Percentiles rank a stretch among this genome's conserved stretches.
Conservation (phyloP, 306 rosid genomes). For the Cucumis hystrix region DNA sequence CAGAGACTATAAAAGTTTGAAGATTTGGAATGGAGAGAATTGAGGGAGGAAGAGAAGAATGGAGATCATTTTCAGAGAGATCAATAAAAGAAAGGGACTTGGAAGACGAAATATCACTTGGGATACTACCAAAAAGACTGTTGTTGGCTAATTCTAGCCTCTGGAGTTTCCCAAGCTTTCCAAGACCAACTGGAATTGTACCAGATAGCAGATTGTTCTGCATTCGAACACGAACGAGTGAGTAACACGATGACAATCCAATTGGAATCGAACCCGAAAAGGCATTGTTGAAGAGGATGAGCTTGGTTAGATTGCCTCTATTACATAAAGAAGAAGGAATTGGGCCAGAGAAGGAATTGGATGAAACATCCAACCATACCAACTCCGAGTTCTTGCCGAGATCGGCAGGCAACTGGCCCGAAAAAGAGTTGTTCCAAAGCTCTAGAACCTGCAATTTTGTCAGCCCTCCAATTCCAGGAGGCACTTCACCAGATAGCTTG, state of each 20-base stretch:
- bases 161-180: slow-evolving; percentile 73
- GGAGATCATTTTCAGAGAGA: slow-evolving; percentile 54
- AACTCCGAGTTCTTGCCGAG: slow-evolving; percentile 71
- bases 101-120: slow-evolving; percentile 65
- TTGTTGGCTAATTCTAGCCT: slow-evolving; percentile 92
- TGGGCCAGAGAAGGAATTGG: slow-evolving; percentile 67
- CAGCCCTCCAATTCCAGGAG: slow-evolving; percentile 52
- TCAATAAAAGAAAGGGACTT: slow-evolving; percentile 89
- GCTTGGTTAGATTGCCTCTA: slow-evolving; percentile 79
- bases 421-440: slow-evolving; percentile 82
- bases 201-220: slow-evolving; percentile 83
- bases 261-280: slow-evolving; percentile 66
- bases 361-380: slow-evolving; percentile 83
- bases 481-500: slow-evolving; percentile 55
- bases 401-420: slow-evolving; percentile 59
- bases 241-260: slow-evolving; percentile 43
- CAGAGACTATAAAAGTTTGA: slow-evolving; percentile 61
- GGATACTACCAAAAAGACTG: slow-evolving; percentile 70
- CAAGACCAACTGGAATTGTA: slow-evolving; percentile 62
- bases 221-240: slow-evolving; percentile 77
- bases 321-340: slow-evolving; percentile 69
- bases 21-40: slow-evolving; percentile 66
- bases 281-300: slow-evolving; percentile 81
- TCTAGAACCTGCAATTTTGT: slow-evolving; percentile 48
- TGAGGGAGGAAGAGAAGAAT: slow-evolving; percentile 74